Percentiles rank a stretch among this genome's conserved stretches.
These are phyloP conservation scores for Dactylellina drechsleri DNA, from an alignment of 2,329 filamentous ascomycete species.

Conservation along the genomic window DNA sequence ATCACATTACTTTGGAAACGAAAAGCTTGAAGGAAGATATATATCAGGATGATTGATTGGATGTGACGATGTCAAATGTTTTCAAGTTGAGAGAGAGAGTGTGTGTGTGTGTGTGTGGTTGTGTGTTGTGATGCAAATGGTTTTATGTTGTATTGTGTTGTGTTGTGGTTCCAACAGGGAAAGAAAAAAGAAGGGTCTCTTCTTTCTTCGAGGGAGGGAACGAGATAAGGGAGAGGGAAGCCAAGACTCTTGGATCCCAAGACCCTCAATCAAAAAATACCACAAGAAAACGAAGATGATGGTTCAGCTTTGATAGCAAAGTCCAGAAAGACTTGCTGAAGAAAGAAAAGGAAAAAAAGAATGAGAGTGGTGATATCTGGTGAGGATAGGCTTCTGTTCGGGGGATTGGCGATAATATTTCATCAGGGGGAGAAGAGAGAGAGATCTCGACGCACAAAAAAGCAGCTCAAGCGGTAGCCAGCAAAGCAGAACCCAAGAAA, in stretches of 20 bases:
- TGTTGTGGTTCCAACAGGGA: slow-evolving; percentile 36
- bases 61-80: no score
- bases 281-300: slow-evolving; percentile 40
- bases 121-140: slow-evolving; percentile 53
- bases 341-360: slow-evolving; percentile 14
- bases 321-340: slow-evolving; percentile 23
- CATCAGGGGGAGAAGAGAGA: slow-evolving; percentile 14
- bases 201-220: no score
- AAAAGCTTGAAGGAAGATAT: no score
- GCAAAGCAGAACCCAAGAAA: slow-evolving; percentile 2
- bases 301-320: slow-evolving; percentile 15
- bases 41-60: no score
- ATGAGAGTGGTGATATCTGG: slow-evolving; percentile 17
- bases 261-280: slow-evolving; percentile 53
- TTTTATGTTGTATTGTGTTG: slow-evolving; percentile 29
- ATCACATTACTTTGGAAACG: no score
- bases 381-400: slow-evolving; percentile 31
- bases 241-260: slow-evolving; percentile 55
- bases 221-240: slow-evolving; percentile 21
- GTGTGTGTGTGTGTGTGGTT: neutral
- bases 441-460: slow-evolving; percentile 26
- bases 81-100: neutral
- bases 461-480: slow-evolving; percentile 3
- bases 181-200: neutral
- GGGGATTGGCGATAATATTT: slow-evolving; percentile 38